Evolutionary conservation across 2,329 filamentous ascomycete species (phyloP), one percentile per base, ranked within the genome.

Genomic region (Sclerotinia minor): DNA sequence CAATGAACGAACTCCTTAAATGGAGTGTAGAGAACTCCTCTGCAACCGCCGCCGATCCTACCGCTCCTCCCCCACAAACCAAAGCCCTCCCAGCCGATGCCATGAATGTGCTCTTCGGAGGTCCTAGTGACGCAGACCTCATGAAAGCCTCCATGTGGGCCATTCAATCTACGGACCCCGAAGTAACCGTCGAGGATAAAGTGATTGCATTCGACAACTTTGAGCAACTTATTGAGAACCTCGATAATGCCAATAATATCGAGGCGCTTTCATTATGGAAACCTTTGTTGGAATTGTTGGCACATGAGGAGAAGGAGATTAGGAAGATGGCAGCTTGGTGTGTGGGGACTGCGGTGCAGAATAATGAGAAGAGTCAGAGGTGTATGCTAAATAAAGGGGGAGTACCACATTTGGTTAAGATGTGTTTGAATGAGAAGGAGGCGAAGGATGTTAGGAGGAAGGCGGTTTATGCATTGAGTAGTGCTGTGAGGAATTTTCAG

Each of bases 181-280:
- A 89, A 67, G 81, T 90, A 67, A 85, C 86, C 5, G 83, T 94
- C 61, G 89, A 92, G 54, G 87, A 92, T 79, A 92, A 92, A 78
- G 80, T 96, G 65, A 86, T 89, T 68, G 94, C 94, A 49, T 96
- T 96, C 79, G 94, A 97, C 84, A 97, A 97, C 81, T 90, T 97
- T 71, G 94, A 97, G 81, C 92, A 96, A 79, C 83, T 97, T 69
- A 90, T 97, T 75, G 93, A 97, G 82, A 88, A 87, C 71, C 87
- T 98, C 74, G 95, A 99, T 83, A 99, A 99, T 79, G 94, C 95
- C 68, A 99, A 98, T 83, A 96, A 97, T 80, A 86, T 99, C 73
- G 88, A 88, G 72, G 85, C 85, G 38, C 81, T 97, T 26, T 85
- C 85, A 8, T 83, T 98, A 44, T 99, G 95, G 95, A 85, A 86